A percentile compares a stretch with the other conserved stretches of the same genome.
Conservation (phyloP, 2,329 filamentous ascomycete genomes). For the Penicillium rolfsii region DNA sequence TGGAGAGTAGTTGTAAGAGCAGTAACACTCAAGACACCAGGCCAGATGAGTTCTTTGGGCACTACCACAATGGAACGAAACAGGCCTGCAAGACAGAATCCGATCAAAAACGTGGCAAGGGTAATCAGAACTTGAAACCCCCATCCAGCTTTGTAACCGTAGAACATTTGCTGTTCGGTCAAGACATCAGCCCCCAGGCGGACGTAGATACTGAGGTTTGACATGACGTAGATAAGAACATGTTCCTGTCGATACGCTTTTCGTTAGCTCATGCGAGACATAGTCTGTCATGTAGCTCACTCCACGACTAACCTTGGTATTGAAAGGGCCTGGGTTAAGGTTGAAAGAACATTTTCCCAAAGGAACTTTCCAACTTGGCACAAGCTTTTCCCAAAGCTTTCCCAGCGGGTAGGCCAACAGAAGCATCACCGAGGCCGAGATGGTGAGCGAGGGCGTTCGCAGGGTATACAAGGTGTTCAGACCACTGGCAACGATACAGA, state of each 20-base stretch:
- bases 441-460: constrained; percentile 33
- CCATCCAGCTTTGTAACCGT: constrained; percentile 28
- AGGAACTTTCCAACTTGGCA: constrained; percentile 20
- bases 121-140: background rate
- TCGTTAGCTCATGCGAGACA: background rate
- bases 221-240: constrained; percentile 23
- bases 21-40: background rate
- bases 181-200: constrained; percentile 34
- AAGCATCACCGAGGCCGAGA: constrained; percentile 39
- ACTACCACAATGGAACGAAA: background rate
- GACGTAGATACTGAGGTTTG: constrained; percentile 35
- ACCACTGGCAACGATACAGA: background rate
- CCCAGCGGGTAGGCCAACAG: constrained; percentile 39
- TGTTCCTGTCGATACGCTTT: background rate
- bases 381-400: constrained; percentile 34
- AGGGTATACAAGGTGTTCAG: constrained; percentile 36
- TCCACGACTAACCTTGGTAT: background rate
- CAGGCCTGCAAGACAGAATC: background rate
- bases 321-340: background rate
- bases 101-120: background rate
- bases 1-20: background rate
- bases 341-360: background rate
- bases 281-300: background rate
- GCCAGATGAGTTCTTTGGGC: background rate
- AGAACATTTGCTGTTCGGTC: constrained; percentile 35